Conservation (phyloP, 192 early-diverging fungal genomes). For the Gaertneriomyces sp. region DNA sequence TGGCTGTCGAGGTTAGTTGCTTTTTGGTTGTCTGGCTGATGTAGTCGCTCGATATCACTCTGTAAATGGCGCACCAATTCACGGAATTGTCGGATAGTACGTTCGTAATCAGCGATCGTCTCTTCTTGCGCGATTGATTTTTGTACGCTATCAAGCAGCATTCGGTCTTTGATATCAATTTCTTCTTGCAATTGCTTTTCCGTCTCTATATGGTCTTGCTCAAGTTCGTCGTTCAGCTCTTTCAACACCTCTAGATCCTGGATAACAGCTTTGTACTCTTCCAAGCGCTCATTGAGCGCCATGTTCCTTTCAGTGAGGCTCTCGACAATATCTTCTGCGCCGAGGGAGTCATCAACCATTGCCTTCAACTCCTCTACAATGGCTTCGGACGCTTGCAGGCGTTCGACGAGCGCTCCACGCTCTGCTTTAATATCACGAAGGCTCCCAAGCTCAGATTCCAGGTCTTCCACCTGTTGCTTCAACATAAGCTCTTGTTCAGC, state of each 20-base stretch:
- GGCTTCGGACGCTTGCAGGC: slow-evolving; percentile 60
- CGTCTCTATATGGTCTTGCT: slow-evolving; percentile 86
- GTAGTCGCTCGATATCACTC: slow-evolving; percentile 58
- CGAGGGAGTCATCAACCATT: slow-evolving; percentile 74
- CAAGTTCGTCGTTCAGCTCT: slow-evolving; percentile 87
- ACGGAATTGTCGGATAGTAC: slow-evolving; percentile 80
- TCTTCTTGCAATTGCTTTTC: slow-evolving; percentile 82
- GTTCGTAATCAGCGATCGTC: slow-evolving; percentile 79
- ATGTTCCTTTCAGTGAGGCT: slow-evolving; percentile 82
- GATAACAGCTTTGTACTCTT: slow-evolving; percentile 70
- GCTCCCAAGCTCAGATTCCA: slow-evolving; percentile 67
- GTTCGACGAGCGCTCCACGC: slow-evolving; percentile 51
- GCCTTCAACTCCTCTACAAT: slow-evolving; percentile 81
- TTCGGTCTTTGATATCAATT: slow-evolving; percentile 71
- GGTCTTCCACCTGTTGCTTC: slow-evolving; percentile 54
- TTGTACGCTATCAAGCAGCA: slow-evolving; percentile 59
- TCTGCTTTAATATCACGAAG: slow-evolving; percentile 57
- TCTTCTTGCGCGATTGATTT: slow-evolving; percentile 69
- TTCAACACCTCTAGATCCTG: slow-evolving; percentile 89
- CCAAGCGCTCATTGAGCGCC: slow-evolving; percentile 68
- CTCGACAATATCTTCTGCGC: slow-evolving; percentile 81
- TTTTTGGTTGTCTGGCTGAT: neutral
- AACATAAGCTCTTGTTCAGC: slow-evolving; percentile 68
- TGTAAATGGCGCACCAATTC: slow-evolving; percentile 72
- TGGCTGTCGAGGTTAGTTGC: slow-evolving; percentile 12